Percentiles rank a stretch among this genome's conserved stretches.
Evolutionary conservation across 768 basidiomycete genomes (phyloP).

Genomic region (Termitomyces sp.): DNA sequence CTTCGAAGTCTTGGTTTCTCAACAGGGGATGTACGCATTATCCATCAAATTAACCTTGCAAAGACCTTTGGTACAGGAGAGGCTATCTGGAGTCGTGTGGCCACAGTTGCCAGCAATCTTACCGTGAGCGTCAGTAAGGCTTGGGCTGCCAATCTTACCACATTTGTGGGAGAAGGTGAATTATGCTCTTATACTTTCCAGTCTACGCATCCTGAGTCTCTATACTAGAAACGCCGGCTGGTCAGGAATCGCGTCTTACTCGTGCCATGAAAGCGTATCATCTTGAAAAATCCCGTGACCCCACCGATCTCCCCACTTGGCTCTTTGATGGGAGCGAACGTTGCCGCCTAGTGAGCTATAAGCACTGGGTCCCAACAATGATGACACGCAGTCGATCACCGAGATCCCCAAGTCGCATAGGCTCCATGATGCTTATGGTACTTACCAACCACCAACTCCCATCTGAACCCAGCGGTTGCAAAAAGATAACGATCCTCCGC

Average conservation of each 20-base stretch:
- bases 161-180: slow-evolving; percentile 44
- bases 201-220: slow-evolving; percentile 1
- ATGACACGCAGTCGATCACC: neutral
- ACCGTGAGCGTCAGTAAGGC: slow-evolving; percentile 58
- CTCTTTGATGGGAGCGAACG: slow-evolving; percentile 60
- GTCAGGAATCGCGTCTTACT: slow-evolving; percentile 56
- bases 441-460: slow-evolving; percentile 22
- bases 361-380: slow-evolving; percentile 1
- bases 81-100: slow-evolving; percentile 55
- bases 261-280: slow-evolving; percentile 70
- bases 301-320: slow-evolving; percentile 62
- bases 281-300: slow-evolving; percentile 53
- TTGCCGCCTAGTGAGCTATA: slow-evolving; percentile 18
- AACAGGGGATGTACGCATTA: neutral
- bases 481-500: slow-evolving; percentile 15
- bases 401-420: slow-evolving; percentile 21
- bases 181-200: slow-evolving; percentile 2
- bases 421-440: slow-evolving; percentile 36
- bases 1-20: neutral
- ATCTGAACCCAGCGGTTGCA: slow-evolving; percentile 3
- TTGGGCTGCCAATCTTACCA: slow-evolving; percentile 43
- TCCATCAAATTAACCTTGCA: neutral
- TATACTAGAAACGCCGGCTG: slow-evolving; percentile 43
- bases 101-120: slow-evolving; percentile 48
- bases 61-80: slow-evolving; percentile 22